Percentiles rank a stretch among this genome's conserved stretches.
Evolutionary conservation across 78 protist species (phyloP).

Genomic region (Salpingoeca rosetta): DNA sequence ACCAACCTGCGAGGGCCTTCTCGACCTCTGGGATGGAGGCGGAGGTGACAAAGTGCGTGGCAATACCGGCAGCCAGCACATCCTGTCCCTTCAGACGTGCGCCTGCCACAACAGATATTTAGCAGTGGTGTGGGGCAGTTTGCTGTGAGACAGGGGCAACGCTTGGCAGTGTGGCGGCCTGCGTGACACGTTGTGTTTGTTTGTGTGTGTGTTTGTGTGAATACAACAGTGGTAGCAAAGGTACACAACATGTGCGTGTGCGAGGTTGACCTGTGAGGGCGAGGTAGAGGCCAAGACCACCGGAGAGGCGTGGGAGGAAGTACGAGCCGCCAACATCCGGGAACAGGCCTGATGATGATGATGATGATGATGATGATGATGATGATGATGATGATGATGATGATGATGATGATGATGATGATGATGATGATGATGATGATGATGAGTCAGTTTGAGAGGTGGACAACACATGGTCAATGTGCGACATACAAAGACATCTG

Average conservation of each 20-base stretch:
- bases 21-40: neutral
- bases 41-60: constrained; percentile 19
- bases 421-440: no score
- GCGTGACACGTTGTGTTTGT: no score
- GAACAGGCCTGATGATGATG: constrained; percentile 33
- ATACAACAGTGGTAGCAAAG: neutral
- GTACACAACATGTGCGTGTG: neutral
- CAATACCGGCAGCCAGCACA: constrained; percentile 20
- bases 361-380: neutral
- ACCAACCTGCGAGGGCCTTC: neutral
- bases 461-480: no score
- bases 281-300: constrained; percentile 42
- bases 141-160: no score
- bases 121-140: neutral
- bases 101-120: neutral
- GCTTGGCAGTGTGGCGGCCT: no score
- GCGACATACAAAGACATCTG: no score
- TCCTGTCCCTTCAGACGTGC: constrained; percentile 17
- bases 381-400: no score
- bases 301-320: constrained; percentile 8
- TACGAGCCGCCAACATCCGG: constrained; percentile 50
- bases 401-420: no score
- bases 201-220: no score
- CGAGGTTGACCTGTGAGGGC: constrained; percentile 51
- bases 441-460: no score